Conservation (phyloP, 2,329 filamentous ascomycete species). For the Alternaria novae-zelandiae region DNA sequence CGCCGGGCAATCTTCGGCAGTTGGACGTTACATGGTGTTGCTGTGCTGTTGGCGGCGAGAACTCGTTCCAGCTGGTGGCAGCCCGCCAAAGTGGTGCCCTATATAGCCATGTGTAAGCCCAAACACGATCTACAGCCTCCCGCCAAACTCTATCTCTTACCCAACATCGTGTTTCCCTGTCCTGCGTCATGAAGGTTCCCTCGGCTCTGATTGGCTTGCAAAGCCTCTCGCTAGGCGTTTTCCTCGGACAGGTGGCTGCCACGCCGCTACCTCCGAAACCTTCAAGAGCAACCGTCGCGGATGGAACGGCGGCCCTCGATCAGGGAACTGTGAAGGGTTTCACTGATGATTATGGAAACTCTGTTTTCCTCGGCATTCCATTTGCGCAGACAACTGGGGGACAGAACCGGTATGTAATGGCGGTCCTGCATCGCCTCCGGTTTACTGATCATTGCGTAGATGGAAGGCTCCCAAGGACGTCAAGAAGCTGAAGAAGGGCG, state of each 20-base stretch:
- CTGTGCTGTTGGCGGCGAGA: constrained; percentile 13
- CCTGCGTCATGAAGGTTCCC: constrained; percentile 15
- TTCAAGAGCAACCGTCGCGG: constrained; percentile 5
- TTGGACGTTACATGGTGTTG: not conserved
- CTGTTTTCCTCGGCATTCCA: constrained; percentile 31
- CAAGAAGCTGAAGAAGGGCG: constrained; percentile 11
- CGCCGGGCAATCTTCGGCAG: constrained; percentile 13
- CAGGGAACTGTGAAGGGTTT: constrained; percentile 27
- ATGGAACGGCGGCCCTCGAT: constrained; percentile 16
- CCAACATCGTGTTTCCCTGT: constrained; percentile 2
- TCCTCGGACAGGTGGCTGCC: constrained; percentile 7
- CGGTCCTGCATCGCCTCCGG: not conserved
- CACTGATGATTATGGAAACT: constrained; percentile 24
- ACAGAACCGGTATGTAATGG: constrained; percentile 23
- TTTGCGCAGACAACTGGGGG: constrained; percentile 33
- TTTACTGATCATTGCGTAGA: constrained; percentile 9
- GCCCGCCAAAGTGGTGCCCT: constrained; percentile 4
- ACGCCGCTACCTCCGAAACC: constrained; percentile 14
- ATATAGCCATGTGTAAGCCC: constrained; percentile 13
- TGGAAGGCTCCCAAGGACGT: constrained; percentile 27
- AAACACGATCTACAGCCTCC: constrained; percentile 8
- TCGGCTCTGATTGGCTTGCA: constrained; percentile 5
- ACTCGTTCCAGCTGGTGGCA: not conserved
- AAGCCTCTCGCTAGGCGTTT: constrained; percentile 9
- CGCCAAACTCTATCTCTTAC: constrained; percentile 9